Evolutionary conservation across 1,284 basidiomycete species (phyloP).

Genomic region (Ceratobasidium sp.): DNA sequence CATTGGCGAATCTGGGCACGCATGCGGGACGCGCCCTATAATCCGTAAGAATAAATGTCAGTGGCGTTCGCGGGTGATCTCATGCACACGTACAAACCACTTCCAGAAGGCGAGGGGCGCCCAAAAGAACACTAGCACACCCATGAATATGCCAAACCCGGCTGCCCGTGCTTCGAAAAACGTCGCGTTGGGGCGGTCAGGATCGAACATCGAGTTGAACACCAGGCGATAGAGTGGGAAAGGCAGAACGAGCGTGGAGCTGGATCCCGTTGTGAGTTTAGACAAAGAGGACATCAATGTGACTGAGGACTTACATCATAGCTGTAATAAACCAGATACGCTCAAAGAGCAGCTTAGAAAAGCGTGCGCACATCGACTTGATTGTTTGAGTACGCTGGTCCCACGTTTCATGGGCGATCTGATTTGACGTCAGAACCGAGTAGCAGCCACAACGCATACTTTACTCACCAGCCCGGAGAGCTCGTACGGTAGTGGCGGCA

Average conservation of each 20-base stretch:
- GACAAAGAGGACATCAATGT: neutral
- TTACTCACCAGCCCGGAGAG: conserved; percentile 26
- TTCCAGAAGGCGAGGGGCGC: conserved; percentile 21
- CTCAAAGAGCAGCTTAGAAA: conserved; percentile 23
- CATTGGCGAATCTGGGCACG: conserved; percentile 20
- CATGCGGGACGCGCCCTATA: conserved; percentile 9
- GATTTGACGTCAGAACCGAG: neutral
- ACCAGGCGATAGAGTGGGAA: conserved; percentile 31
- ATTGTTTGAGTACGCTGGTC: conserved; percentile 24
- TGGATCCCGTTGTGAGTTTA: neutral
- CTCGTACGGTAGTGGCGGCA: conserved; percentile 32
- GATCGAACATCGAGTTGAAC: conserved; percentile 22
- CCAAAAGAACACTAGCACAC: conserved; percentile 11
- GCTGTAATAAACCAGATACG: conserved; percentile 18
- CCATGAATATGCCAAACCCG: conserved; percentile 24
- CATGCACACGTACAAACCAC: conserved; percentile 17
- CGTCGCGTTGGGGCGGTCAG: conserved; percentile 5
- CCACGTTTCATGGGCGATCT: conserved; percentile 27
- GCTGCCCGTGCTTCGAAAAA: conserved; percentile 29
- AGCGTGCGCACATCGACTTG: conserved; percentile 28
- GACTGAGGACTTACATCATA: conserved; percentile 21
- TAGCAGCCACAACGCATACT: neutral
- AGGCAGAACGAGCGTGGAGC: conserved; percentile 21
- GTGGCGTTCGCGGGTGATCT: neutral
- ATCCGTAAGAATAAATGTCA: neutral